Evolutionary conservation across 371 early-diverging fungal species (phyloP).

Genomic region (Apophysomyces elegans): DNA sequence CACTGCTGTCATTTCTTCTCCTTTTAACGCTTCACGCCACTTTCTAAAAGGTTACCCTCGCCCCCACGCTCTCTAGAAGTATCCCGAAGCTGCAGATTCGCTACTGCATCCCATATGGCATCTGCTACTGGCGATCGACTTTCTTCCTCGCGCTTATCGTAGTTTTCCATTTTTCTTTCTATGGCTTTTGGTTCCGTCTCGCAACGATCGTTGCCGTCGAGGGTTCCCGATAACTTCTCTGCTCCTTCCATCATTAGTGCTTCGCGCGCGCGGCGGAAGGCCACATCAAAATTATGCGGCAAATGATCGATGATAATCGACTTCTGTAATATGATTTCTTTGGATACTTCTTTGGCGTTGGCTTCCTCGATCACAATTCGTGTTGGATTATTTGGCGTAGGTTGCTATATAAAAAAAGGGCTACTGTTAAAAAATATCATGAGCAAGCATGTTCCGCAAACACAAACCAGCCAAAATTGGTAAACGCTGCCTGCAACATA

Average conservation of each 20-base stretch:
- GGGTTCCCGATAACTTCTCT: background rate
- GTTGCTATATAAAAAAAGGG: constrained; percentile 23
- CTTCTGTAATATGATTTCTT: constrained; percentile 34
- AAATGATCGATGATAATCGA: constrained; percentile 43
- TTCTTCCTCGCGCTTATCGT: constrained; percentile 7
- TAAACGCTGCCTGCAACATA: constrained; percentile 47
- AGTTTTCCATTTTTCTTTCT: background rate
- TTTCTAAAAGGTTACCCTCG: constrained; percentile 24
- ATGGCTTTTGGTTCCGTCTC: too few species aligned
- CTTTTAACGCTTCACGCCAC: background rate
- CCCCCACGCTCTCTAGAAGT: constrained; percentile 28
- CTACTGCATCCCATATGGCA: constrained; percentile 18
- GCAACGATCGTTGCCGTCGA: too few species aligned
- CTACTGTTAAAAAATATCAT: background rate
- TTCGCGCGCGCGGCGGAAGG: constrained; percentile 37
- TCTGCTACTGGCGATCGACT: background rate
- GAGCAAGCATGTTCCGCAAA: background rate
- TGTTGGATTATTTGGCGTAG: constrained; percentile 36
- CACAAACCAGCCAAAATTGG: constrained; percentile 44
- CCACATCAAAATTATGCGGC: constrained; percentile 44
- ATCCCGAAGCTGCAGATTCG: constrained; percentile 27
- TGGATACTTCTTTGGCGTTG: constrained; percentile 35
- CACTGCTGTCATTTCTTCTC: too few species aligned
- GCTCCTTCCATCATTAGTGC: constrained; percentile 16
- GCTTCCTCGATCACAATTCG: constrained; percentile 45